Evolutionary conservation across 805 yeast species (phyloP), one percentile per base, ranked within the genome.

Genomic region (Alloascoidea hylecoeti): DNA sequence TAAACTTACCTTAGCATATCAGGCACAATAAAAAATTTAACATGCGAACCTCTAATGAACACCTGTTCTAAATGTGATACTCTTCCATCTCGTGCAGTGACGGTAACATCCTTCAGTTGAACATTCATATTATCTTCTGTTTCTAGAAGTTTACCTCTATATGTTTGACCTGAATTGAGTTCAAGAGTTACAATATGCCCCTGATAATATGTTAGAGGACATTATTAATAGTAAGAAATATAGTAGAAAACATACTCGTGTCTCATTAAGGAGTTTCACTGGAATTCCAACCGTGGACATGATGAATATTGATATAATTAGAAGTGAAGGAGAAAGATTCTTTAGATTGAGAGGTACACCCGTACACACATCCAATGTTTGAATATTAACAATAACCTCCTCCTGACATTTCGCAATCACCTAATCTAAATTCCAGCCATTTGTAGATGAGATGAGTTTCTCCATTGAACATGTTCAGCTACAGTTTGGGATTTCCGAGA

Each of bases 121-220:
- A 89, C 74, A 53, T 89, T 89, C 97, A 89, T 92, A 56, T 80
- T 88, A 50, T 89, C 97, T 58, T 89, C 96, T 35, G 67, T 60
- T 50, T 81, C 95, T 3, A 79, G 54, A 35, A 89, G 67, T 52
- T 80, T 85, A 2, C 98, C 98, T 28, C 94, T 66, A 52, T 89
- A 89, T 0, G 81, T 72, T 44, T 81, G 88, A 2, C 97, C 97
- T 0, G 86, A 75, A 17, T 72, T 71, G 38, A 89, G 70, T 55
- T 89, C 98, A 14, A 89, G 55, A 1, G 94, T 74, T 5, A 89
- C 76, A 2, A 75, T 62, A 52, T 89, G 97, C 36, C 96, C 96
- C 64, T 78, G 68, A 1, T 27, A 19, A 17, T 17, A 14, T 4
- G 39, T 37, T 38, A 35, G 41, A 18, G 3, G 27, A 23, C 6